Evolutionary conservation across 148 eudicot genomes (phyloP), one percentile per base, ranked within the genome.

Genomic region (Talinum fruticosum): DNA sequence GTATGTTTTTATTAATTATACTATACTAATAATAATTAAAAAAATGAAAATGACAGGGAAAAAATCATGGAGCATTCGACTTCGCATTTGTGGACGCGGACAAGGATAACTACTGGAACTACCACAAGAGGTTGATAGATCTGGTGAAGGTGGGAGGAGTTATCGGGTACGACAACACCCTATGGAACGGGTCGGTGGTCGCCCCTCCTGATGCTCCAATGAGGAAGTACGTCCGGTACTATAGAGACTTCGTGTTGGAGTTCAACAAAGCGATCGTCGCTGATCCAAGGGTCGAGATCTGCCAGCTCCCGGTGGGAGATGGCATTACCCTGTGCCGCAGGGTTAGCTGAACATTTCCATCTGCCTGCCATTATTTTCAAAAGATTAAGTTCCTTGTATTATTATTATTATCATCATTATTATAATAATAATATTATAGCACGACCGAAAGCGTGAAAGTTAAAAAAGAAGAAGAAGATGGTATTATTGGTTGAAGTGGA

Each of bases 91-190:
- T 90, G 76, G 94, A 90, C 36, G 94, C 92, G 36, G 94, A 90
- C 84, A 90, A 90, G 64, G 94, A 85, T 84, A 90, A 90, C 83
- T 90, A 90, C 82, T 67, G 85, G 79, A 90, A 90, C 80, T 90
- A 90, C 83, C 94, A 90, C 86, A 82, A 84, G 83, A 83, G 89
- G 77, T 71, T 90, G 73, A 87, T 90, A 23, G 89, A 90, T 4
- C 75, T 90, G 34, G 89, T 90, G 2, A 90, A 87, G 79, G 75
- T 90, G 8, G 94, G 91, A 8, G 94, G 94, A 26, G 78, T 90
- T 21, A 86, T 90, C 36, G 94, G 90, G 44, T 90, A 90, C 79
- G 94, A 90, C 85, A 90, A 90, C 90, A 90, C 94, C 82, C 85
- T 90, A 30, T 90, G 94, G 94, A 88, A 86, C 49, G 94, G 94